Conservation (phyloP, 441 rosid species). For the Daphne laureola region DNA sequence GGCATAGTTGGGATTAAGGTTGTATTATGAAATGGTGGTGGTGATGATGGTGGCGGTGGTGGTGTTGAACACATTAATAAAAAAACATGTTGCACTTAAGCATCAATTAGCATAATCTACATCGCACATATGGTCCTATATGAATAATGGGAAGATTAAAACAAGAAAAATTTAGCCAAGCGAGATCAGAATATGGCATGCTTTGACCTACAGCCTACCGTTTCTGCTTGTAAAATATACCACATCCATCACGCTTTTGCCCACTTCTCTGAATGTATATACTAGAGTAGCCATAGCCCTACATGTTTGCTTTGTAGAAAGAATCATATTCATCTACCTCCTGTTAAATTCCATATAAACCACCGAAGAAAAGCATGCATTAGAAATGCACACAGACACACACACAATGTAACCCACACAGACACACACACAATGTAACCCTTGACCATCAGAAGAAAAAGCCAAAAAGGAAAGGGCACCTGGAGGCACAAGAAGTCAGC, state of each 20-base stretch:
- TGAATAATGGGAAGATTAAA: background rate
- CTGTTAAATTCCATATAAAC: conserved; percentile 30
- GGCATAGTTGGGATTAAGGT: too few species aligned
- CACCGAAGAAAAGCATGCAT: conserved; percentile 2
- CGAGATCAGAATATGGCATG: background rate
- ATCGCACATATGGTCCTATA: too few species aligned
- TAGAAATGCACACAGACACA: background rate
- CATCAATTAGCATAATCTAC: too few species aligned
- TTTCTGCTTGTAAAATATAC: conserved; percentile 65
- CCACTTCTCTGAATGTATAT: conserved; percentile 79
- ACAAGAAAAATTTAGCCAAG: background rate
- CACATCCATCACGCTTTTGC: conserved; percentile 89
- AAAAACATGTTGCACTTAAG: too few species aligned
- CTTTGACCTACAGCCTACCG: conserved; percentile 56
- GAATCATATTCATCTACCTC: conserved; percentile 81
- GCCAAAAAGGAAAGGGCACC: conserved; percentile 35
- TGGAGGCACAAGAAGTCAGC: conserved; percentile 84
- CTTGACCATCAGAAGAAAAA: background rate
- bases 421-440: background rate
- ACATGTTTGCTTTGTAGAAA: conserved; percentile 61
- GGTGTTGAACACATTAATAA: too few species aligned
- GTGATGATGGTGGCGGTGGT: too few species aligned
- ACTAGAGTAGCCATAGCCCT: conserved; percentile 58
- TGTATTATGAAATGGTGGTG: too few species aligned
- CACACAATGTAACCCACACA: background rate